Base-by-base conservation (phyloP, 768 basidiomycete genomes). In the Suillus sp. region DNA sequence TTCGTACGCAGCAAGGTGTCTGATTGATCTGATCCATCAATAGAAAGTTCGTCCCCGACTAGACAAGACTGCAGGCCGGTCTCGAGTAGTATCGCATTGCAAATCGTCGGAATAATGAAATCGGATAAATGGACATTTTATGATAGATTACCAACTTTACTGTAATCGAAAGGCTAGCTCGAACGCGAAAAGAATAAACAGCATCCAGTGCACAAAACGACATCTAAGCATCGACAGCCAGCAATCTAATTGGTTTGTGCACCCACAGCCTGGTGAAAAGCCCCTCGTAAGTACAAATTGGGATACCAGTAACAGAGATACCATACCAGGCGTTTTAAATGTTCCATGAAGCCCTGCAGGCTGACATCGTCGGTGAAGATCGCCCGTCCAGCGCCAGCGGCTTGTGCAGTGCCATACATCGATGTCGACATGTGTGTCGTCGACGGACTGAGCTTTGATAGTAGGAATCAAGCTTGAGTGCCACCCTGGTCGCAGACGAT, bases 301-400 rank as follows among this genome's bases (percentile, higher is more conserved):
- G 3, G 1, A 22, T 56, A 42, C 65, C 4, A 60, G 45, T 27
- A 30, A 35, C 40, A 50, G 22, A 34, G 42, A 60, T 34, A 9
- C 58, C 88, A 72, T 69, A 90, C 95, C 80, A 98, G 78, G 71
- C 95, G 88, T 76, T 96, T 97, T 77, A 98, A 80, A 79, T 96
- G 93, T 72, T 97, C 96, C 95, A 95, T 96, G 81, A 97, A 96
- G 62, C 96, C 92, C 76, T 96, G 93, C 78, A 98, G 84, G 74
- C 94, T 97, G 66, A 99, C 96, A 75, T 99, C 97, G 73, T 99
- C 97, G 61, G 97, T 99, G 76, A 98, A 96, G 76, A 99, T 98
- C 18, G 95, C 93, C 76, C 95, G 92, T 4, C 96, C 96, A 2
- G 85, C 79, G 10, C 83, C 83, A 11, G 85, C 85, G 22, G 84